Base-by-base conservation (phyloP, 1,139 yeast species). In the Hyphopichia khmerensis region DNA sequence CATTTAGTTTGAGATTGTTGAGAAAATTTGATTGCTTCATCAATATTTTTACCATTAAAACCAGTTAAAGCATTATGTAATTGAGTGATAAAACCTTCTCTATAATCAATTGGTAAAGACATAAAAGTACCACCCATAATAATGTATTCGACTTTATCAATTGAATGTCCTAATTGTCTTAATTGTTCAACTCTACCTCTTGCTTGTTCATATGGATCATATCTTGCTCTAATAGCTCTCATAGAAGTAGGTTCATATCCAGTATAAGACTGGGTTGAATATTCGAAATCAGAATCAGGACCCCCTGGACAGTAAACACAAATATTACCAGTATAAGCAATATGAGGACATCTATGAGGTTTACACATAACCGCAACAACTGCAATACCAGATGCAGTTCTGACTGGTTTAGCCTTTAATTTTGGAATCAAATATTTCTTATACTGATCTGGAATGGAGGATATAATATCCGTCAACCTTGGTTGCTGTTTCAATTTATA, bases 241-340 rank as follows among this genome's bases (percentile, higher is more conserved):
- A 93, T 93, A 2, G 97, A 90, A 0, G 99, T 93, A 7, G 99
- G 99, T 61, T 93, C 99, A 59, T 95, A 93, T 33, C 99, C 99
- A 0, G 99, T 93, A 59, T 93, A 93, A 2, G 98, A 90, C 65
- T 93, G 99, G 2, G 99, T 93, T 1, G 96, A 88, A 63, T 93
- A 93, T 61, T 93, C 99, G 59, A 93, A 93, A 67, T 93, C 99
- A 1, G 96, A 86, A 63, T 93, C 99, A 2, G 99, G 99, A 1
- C 99, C 99, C 46, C 99, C 99, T 4, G 99, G 99, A 69, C 99
- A 93, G 62, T 93, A 93, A 14, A 93, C 99, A 73, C 99, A 93
- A 48, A 93, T 93, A 59, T 93, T 93, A 47, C 99, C 99, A 0
- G 99, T 93, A 63, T 93, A 95, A 27, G 99, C 98, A 57, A 93